Evolutionary conservation across 768 basidiomycete species (phyloP).

Genomic region (Coprinopsis marcescibilis): DNA sequence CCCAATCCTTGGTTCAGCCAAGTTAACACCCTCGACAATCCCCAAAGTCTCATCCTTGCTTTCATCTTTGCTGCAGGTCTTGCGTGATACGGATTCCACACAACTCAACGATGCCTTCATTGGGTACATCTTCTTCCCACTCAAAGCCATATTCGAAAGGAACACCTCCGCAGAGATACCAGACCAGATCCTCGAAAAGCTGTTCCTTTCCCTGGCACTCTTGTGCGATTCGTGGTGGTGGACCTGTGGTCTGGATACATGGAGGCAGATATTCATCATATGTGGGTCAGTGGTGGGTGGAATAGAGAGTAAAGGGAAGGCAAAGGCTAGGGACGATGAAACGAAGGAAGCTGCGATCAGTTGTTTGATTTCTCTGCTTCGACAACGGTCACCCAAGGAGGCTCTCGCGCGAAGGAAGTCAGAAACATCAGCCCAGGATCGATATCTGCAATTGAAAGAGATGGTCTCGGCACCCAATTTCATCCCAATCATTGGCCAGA

Average conservation of each 20-base stretch:
- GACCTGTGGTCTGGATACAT: constrained; percentile 62
- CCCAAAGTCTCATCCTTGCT: constrained; percentile 47
- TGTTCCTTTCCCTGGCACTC: constrained; percentile 51
- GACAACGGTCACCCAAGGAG: constrained; percentile 39
- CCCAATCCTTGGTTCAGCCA: constrained; percentile 66
- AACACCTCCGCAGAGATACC: constrained; percentile 66
- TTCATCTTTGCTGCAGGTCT: constrained; percentile 40
- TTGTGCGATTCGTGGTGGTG: constrained; percentile 83
- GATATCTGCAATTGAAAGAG: constrained; percentile 32
- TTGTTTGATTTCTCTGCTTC: constrained; percentile 63
- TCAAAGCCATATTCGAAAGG: constrained; percentile 78
- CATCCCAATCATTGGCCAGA: constrained; percentile 78
- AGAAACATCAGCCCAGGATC: constrained; percentile 19
- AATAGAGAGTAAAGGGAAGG: constrained; percentile 63
- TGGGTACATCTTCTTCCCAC: constrained; percentile 82
- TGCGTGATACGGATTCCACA: constrained; percentile 41
- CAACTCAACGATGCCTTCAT: constrained; percentile 47
- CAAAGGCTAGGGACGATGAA: constrained; percentile 71
- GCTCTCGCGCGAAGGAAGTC: constrained; percentile 21
- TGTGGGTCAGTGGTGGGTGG: constrained; percentile 60
- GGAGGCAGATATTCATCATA: constrained; percentile 85
- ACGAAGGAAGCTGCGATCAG: constrained; percentile 68
- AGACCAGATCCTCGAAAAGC: constrained; percentile 71
- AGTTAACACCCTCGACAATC: constrained; percentile 51
- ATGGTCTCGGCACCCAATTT: constrained; percentile 46